Evolutionary conservation across 2,329 filamentous ascomycete species (phyloP), one percentile per base, ranked within the genome.

Genomic region (Exophiala mesophila): DNA sequence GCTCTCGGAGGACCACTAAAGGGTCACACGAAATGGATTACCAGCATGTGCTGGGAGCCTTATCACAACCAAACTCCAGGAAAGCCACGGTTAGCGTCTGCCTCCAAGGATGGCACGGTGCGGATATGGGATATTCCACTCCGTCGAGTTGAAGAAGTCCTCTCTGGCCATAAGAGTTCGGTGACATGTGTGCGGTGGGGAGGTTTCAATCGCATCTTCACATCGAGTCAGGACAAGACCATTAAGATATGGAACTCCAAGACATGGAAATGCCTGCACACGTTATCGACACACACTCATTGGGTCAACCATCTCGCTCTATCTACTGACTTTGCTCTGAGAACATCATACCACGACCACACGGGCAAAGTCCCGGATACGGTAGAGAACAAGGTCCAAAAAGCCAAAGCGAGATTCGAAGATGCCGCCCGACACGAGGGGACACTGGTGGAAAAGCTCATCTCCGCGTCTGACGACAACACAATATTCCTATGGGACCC

Each of bases 401-500:
- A 87, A 61, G 89, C 92, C 0, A 83, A 81, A 62, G 77, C 84
- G 55, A 78, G 88, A 18, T 97, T 95, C 59, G 82, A 92, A 56
- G 87, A 88, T 60, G 88, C 88, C 1, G 87, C 88, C 4, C 85
- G 74, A 2, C 74, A 88, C 19, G 78, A 83, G 51, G 85, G 85
- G 18, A 79, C 82, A 58, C 73, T 94, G 16, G 80, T 85, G 1
- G 92, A 98, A 68, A 78, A 86, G 19, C 68, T 97, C 3, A 85
- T 94, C 2, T 94, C 88, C 6, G 92, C 90, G 2, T 90, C 84
- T 53, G 92, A 97, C 60, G 92, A 98, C 63, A 94, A 89, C 63
- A 95, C 89, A 4, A 90, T 98, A 77, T 95, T 88, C 61, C 75
- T 98, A 5, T 98, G 90, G 90, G 86, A 94, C 47, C 89, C 89